Percentiles rank a stretch among this genome's conserved stretches.
These are phyloP conservation scores for Plantago coronopus DNA, from an alignment of 305 asterid species.

Conservation along the genomic window DNA sequence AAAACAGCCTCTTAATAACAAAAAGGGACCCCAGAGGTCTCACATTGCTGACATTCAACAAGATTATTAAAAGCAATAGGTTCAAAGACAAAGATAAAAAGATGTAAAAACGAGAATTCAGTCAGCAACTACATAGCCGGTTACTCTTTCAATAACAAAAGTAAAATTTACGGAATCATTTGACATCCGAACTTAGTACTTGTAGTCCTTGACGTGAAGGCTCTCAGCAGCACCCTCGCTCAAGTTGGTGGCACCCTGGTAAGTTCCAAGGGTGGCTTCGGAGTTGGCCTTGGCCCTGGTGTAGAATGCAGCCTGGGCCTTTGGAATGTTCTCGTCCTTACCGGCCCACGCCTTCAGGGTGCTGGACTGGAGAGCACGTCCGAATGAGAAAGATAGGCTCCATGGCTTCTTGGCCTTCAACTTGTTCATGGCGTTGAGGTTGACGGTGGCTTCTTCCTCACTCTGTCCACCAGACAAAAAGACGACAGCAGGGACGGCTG, in stretches of 20 bases:
- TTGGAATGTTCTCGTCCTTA: slow-evolving; percentile 35
- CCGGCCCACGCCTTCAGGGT: slow-evolving; percentile 62
- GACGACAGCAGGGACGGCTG: slow-evolving; percentile 56
- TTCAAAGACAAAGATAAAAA: not conserved
- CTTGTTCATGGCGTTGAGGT: slow-evolving; percentile 54
- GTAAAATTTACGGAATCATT: not conserved
- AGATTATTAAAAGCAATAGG: slow-evolving; percentile 21
- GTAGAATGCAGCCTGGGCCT: slow-evolving; percentile 47
- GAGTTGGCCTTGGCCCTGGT: slow-evolving; percentile 58
- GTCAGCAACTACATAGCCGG: slow-evolving; percentile 4
- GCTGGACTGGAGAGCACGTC: slow-evolving; percentile 56
- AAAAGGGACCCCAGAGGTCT: not conserved
- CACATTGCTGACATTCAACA: slow-evolving; percentile 21
- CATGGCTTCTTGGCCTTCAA: slow-evolving; percentile 57
- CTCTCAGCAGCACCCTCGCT: slow-evolving; percentile 57
- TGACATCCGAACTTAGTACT: slow-evolving; percentile 30
- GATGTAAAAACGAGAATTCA: not conserved
- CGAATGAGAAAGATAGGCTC: slow-evolving; percentile 50
- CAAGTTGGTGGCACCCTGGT: slow-evolving; percentile 35
- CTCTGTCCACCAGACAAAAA: slow-evolving; percentile 63
- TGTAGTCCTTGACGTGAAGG: slow-evolving; percentile 60
- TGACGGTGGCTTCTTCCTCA: slow-evolving; percentile 52
- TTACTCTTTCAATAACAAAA: slow-evolving; percentile 2
- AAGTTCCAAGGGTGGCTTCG: slow-evolving; percentile 59
- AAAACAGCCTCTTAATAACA: slow-evolving; percentile 1